Percentiles rank a stretch among this genome's conserved stretches.
Evolutionary conservation across 371 early-diverging fungal genomes (phyloP).

Genomic region (Mucor ambiguus): DNA sequence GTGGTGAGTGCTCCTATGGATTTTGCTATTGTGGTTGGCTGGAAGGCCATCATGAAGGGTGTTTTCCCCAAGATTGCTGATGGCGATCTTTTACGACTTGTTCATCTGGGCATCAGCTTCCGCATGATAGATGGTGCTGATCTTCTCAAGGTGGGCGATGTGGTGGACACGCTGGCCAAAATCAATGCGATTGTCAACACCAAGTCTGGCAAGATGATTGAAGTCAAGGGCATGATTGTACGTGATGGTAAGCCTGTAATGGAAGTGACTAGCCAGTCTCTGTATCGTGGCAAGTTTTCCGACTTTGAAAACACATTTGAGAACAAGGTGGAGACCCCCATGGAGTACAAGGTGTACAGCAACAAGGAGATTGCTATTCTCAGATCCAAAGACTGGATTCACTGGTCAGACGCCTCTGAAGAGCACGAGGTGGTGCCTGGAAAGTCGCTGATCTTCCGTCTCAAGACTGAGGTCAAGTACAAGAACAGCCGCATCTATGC

Average conservation of each 20-base stretch:
- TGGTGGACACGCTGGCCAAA: conserved; percentile 76
- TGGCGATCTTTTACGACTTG: conserved; percentile 90
- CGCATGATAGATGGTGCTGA: conserved; percentile 79
- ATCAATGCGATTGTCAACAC: conserved; percentile 80
- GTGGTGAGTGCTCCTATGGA: conserved; percentile 87
- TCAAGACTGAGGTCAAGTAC: conserved; percentile 80
- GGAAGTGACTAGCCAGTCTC: conserved; percentile 84
- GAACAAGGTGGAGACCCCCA: conserved; percentile 81
- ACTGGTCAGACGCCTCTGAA: conserved; percentile 69
- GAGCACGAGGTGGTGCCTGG: conserved; percentile 67
- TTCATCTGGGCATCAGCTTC: conserved; percentile 95
- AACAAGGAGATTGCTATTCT: conserved; percentile 88
- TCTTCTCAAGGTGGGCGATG: conserved; percentile 84
- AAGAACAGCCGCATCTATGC: conserved; percentile 73
- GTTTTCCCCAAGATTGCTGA: conserved; percentile 94
- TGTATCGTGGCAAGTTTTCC: conserved; percentile 88
- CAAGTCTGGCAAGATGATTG: conserved; percentile 90
- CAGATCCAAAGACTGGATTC: conserved; percentile 89
- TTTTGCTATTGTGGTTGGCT: conserved; percentile 93
- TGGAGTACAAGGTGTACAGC: conserved; percentile 73
- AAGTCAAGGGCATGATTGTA: conserved; percentile 79
- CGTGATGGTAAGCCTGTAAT: conserved; percentile 67
- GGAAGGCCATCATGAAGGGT: conserved; percentile 92
- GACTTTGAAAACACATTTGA: conserved; percentile 88
- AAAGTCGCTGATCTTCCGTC: conserved; percentile 80